Conservation (phyloP, 192 early-diverging fungal genomes). For the Coemansia sp. region DNA sequence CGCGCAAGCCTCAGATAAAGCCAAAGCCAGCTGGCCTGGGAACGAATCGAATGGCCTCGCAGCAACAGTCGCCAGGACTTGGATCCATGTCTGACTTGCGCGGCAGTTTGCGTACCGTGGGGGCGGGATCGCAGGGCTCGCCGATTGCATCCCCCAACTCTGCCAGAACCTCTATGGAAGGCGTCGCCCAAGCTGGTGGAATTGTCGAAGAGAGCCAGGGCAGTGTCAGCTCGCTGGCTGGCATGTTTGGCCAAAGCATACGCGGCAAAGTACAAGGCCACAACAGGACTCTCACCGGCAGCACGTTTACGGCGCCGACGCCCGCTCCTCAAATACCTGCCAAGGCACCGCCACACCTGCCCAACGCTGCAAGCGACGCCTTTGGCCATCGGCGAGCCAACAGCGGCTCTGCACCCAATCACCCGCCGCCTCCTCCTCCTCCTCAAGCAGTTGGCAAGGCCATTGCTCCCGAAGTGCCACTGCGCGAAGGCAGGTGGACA, state of each 20-base stretch:
- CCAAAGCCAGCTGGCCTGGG: conserved; percentile 35
- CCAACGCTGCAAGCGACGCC: not conserved
- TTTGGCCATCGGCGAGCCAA: conserved; percentile 17
- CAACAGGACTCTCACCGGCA: conserved; percentile 1
- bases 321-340: conserved; percentile 11
- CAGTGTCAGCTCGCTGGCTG: conserved; percentile 48
- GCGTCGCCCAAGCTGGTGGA: conserved; percentile 10
- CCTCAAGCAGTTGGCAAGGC: not conserved
- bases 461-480: conserved; percentile 13
- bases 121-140: not conserved
- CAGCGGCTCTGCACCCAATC: conserved; percentile 22
- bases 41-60: conserved; percentile 9
- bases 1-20: conserved; percentile 40
- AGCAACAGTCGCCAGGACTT: conserved; percentile 23
- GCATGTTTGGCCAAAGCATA: conserved; percentile 48
- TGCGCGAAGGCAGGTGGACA: conserved; percentile 49
- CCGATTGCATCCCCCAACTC: conserved; percentile 2
- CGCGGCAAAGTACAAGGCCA: conserved; percentile 17
- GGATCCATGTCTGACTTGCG: conserved; percentile 17
- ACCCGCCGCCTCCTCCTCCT: conserved; percentile 24
- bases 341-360: conserved; percentile 17
- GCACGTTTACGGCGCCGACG: conserved; percentile 10
- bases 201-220: conserved; percentile 49
- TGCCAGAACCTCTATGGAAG: conserved; percentile 27
- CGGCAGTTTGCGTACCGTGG: conserved; percentile 8